Percentiles rank a stretch among this genome's conserved stretches.
Evolutionary conservation across 768 basidiomycete genomes (phyloP).

Genomic region (Boletus eberwhitei): DNA sequence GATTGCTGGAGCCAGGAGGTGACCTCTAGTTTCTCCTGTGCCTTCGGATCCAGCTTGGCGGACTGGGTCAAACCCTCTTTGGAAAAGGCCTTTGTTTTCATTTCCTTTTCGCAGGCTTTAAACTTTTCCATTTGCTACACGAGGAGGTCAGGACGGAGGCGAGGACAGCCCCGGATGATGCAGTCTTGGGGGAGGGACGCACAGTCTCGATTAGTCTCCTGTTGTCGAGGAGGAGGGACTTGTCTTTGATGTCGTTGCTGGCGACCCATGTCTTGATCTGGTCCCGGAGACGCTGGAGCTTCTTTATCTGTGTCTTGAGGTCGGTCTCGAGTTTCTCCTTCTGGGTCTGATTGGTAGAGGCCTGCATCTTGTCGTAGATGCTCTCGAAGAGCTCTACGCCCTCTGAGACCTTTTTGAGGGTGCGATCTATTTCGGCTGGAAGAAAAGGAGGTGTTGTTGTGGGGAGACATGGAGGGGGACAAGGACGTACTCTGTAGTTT

Average conservation of each 20-base stretch:
- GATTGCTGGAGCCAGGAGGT: constrained; percentile 82
- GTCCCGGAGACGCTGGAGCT: constrained; percentile 77
- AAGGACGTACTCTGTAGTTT: constrained; percentile 75
- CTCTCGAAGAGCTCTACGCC: constrained; percentile 94
- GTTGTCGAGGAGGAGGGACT: constrained; percentile 86
- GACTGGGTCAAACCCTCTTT: constrained; percentile 97
- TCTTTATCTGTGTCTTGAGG: constrained; percentile 98
- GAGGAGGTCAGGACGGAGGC: constrained; percentile 7
- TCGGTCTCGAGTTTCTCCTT: constrained; percentile 98
- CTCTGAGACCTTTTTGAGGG: constrained; percentile 93
- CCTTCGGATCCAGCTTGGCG: constrained; percentile 92
- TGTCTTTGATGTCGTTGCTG: constrained; percentile 99
- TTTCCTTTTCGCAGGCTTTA: constrained; percentile 99
- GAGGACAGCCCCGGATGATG: neutral
- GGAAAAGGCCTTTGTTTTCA: constrained; percentile 99
- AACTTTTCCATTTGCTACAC: constrained; percentile 99
- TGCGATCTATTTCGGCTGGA: constrained; percentile 96
- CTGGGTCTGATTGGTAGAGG: constrained; percentile 93
- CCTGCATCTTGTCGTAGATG: constrained; percentile 98
- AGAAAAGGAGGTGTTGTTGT: neutral
- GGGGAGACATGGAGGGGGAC: neutral
- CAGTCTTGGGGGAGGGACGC: constrained; percentile 29
- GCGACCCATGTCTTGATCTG: constrained; percentile 96
- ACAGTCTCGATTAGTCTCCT: constrained; percentile 96
- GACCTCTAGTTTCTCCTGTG: constrained; percentile 92